Evolutionary conservation across 2,329 filamentous ascomycete genomes (phyloP).

Genomic region (Arthrocladium fulminans): DNA sequence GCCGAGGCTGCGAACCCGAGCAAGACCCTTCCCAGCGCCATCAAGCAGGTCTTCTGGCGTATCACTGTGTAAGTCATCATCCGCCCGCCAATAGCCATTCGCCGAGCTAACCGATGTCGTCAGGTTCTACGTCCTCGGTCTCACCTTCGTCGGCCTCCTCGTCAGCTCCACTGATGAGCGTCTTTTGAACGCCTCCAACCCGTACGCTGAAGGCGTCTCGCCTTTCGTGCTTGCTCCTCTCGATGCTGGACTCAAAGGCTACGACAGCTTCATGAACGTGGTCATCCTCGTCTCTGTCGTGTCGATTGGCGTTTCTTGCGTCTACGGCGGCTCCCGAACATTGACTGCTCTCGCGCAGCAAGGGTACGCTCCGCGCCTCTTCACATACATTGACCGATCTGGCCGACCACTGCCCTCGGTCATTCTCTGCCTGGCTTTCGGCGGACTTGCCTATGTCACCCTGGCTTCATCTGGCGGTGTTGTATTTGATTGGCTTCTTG

Average conservation of each 20-base stretch:
- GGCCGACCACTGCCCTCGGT: constrained; percentile 37
- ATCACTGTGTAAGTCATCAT: constrained; percentile 31
- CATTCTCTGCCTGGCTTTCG: constrained; percentile 30
- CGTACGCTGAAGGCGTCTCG: constrained; percentile 38
- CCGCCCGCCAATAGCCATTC: background rate
- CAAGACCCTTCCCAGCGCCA: constrained; percentile 40
- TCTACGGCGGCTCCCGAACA: constrained; percentile 50
- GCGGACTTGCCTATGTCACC: constrained; percentile 42
- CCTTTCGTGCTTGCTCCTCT: constrained; percentile 59
- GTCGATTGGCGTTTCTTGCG: constrained; percentile 49
- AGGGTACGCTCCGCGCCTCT: constrained; percentile 36
- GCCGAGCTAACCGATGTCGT: background rate
- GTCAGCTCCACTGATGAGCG: constrained; percentile 32
- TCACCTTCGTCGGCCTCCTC: constrained; percentile 38
- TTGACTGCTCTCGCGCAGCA: constrained; percentile 44
- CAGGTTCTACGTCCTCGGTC: constrained; percentile 39
- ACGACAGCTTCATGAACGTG: constrained; percentile 60
- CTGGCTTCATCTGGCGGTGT: constrained; percentile 40
- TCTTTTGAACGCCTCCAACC: constrained; percentile 31
- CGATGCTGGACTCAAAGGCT: constrained; percentile 50
- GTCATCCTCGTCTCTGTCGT: constrained; percentile 55
- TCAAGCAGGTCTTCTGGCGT: constrained; percentile 44
- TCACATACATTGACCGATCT: constrained; percentile 36
- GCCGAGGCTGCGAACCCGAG: constrained; percentile 45
- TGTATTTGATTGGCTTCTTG: constrained; percentile 57